phyloP scores from a whole-genome alignment of 1,284 basidiomycete genomes.

The Ceratorhiza oryzae-sativae region DNA sequence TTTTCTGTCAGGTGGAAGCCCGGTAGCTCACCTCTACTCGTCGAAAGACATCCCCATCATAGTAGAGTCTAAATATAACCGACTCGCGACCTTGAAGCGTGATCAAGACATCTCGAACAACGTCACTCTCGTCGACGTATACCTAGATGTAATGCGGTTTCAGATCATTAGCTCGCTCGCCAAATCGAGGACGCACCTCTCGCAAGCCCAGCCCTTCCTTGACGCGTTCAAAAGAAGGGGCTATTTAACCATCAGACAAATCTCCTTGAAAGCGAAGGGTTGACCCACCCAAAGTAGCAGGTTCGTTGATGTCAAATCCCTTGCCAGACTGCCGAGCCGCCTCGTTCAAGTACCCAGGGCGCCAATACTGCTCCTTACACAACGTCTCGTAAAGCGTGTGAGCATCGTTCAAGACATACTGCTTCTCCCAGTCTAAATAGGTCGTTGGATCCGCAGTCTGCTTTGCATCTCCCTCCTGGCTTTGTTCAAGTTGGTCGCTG shows the following conservation, averaged over 20 bases:
- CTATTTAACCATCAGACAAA: neutral
- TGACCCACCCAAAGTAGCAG: constrained; percentile 42
- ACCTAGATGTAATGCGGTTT: constrained; percentile 7
- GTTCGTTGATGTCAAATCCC: constrained; percentile 41
- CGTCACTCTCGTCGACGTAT: constrained; percentile 69
- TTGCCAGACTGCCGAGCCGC: constrained; percentile 18
- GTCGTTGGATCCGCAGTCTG: neutral
- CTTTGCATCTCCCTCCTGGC: neutral
- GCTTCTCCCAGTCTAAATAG: neutral
- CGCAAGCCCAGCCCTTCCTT: neutral
- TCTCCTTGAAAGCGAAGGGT: too few relatives aligned
- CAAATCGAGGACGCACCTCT: neutral
- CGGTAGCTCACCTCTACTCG: constrained; percentile 15
- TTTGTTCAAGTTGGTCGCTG: neutral
- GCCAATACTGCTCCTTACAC: constrained; percentile 41
- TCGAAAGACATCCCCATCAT: constrained; percentile 18
- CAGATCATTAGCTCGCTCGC: neutral
- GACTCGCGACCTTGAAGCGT: constrained; percentile 67
- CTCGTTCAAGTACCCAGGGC: constrained; percentile 30
- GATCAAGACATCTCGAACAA: constrained; percentile 75
- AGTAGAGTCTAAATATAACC: constrained; percentile 54
- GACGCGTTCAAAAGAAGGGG: constrained; percentile 27
- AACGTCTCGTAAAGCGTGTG: constrained; percentile 36
- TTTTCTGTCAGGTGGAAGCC: neutral
- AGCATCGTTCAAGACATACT: constrained; percentile 32